phyloP scores from a whole-genome alignment of 306 rosid genomes.

The peach (Prunus persica) region DNA sequence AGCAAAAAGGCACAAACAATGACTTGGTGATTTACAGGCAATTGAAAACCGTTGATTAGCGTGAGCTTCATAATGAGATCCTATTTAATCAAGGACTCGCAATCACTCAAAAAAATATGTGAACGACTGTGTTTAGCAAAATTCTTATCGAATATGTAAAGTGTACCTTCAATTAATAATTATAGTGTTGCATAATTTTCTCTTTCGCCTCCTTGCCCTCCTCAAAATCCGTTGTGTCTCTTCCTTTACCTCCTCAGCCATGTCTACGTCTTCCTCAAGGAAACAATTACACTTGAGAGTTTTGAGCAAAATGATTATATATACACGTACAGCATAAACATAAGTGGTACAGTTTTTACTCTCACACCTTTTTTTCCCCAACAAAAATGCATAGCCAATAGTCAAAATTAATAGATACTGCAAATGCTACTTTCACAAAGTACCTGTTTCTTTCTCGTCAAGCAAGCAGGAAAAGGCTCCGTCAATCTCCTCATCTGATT shows the following conservation, averaged over 20 bases:
- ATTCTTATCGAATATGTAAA: neutral
- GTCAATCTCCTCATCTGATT: conserved; percentile 80
- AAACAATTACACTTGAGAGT: neutral
- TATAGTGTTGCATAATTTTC: conserved; percentile 57
- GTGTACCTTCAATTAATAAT: conserved; percentile 60
- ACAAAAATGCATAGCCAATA: neutral
- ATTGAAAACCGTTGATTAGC: neutral
- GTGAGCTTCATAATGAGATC: neutral
- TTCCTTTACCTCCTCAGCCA: conserved; percentile 55
- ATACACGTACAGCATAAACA: neutral
- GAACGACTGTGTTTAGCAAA: neutral
- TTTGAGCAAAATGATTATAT: conserved; percentile 23
- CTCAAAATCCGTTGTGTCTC: conserved; percentile 71
- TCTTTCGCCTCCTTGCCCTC: conserved; percentile 85
- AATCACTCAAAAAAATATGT: neutral
- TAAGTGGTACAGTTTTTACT: neutral
- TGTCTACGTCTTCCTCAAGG: conserved; percentile 36
- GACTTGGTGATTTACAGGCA: neutral
- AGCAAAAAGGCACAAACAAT: neutral
- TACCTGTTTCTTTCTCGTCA: conserved; percentile 60
- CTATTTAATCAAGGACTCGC: neutral
- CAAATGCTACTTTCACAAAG: conserved; percentile 26
- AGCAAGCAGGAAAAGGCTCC: conserved; percentile 67
- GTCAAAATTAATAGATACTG: conserved; percentile 3
- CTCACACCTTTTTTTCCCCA: too few relatives aligned